Base-by-base conservation (phyloP, 306 rosid genomes). In the Crotalaria pallida region DNA sequence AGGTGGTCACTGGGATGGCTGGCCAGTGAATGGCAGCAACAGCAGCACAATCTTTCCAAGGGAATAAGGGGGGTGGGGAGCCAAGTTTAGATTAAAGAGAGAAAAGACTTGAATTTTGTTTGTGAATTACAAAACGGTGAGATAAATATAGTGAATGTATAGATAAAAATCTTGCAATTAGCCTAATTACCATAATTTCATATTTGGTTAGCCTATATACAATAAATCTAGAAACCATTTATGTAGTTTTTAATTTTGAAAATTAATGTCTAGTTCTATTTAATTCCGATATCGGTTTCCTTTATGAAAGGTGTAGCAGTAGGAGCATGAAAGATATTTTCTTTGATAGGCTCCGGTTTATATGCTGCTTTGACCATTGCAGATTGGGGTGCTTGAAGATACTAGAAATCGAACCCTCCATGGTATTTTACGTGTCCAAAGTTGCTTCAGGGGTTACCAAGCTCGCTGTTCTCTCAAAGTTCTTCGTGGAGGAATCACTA, bases 331-430 rank as follows among this genome's bases (percentile, higher is more conserved):
- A 58, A 58, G 23, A 58, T 6, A 23, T 33, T 40, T 41, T 29
- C 16, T 48, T 31, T 10, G 21, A 27, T 26, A 40, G 23, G 17
- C 34, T 22, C 33, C 29, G 47, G 55, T 57, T 48, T 65, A 17
- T 65, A 17, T 66, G 79, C 38, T 65, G 69, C 58, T 67, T 52
- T 70, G 44, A 64, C 3, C 9, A 19, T 31, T 56, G 82, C 89
- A 92, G 98, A 88, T 92, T 80, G 98, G 98, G 77, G 88, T 85
- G 75, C 98, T 92, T 36, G 98, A 92, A 79, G 98, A 92, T 82
- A 88, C 98, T 68, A 88, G 98, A 83, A 89, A 89, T 38, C 96
- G 89, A 33, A 90, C 98, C 33, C 92, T 92, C 33, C 96, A 88
- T 78, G 98, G 98, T 18, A 83, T 92, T 73, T 82, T 92, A 72